A percentile compares a stretch with the other conserved stretches of the same genome.
phyloP scores from a whole-genome alignment of 2,329 filamentous ascomycete genomes.

The Gaeumannomyces sp. region DNA sequence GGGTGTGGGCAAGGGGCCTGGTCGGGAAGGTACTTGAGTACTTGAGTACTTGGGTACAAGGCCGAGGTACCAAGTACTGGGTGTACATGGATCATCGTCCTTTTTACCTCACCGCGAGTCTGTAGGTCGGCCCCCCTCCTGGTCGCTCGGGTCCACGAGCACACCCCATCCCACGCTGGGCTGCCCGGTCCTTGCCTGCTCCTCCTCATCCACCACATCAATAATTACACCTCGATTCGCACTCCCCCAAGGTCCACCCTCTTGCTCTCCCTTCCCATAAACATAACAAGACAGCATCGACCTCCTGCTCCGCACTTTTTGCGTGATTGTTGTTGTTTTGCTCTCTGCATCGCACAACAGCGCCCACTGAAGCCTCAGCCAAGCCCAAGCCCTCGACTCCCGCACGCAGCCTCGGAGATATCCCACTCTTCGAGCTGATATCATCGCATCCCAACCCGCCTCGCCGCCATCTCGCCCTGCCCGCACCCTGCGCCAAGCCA shows the following conservation, averaged over 20 bases:
- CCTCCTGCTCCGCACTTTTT: slow-evolving; percentile 6
- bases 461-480: background rate
- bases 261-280: slow-evolving; percentile 12
- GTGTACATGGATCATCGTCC: slow-evolving; percentile 2
- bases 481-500: background rate
- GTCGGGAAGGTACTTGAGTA: background rate
- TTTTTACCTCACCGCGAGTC: slow-evolving; percentile 20
- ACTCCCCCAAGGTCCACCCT: slow-evolving; percentile 15
- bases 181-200: slow-evolving; percentile 14
- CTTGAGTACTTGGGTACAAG: background rate
- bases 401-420: background rate
- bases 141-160: slow-evolving; percentile 12
- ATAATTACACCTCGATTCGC: slow-evolving; percentile 23
- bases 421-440: background rate
- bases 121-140: slow-evolving; percentile 8
- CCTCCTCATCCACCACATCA: slow-evolving; percentile 14
- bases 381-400: background rate
- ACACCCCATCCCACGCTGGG: slow-evolving; percentile 17
- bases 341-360: slow-evolving; percentile 4
- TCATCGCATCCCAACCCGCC: background rate
- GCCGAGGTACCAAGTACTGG: background rate
- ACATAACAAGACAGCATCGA: slow-evolving; percentile 11
- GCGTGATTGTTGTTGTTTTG: slow-evolving; percentile 7
- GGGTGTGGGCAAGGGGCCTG: background rate
- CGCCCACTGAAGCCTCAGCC: background rate